These are phyloP conservation scores for Suillus sp. DNA, from an alignment of 768 basidiomycete genomes.

Conservation along the genomic window DNA sequence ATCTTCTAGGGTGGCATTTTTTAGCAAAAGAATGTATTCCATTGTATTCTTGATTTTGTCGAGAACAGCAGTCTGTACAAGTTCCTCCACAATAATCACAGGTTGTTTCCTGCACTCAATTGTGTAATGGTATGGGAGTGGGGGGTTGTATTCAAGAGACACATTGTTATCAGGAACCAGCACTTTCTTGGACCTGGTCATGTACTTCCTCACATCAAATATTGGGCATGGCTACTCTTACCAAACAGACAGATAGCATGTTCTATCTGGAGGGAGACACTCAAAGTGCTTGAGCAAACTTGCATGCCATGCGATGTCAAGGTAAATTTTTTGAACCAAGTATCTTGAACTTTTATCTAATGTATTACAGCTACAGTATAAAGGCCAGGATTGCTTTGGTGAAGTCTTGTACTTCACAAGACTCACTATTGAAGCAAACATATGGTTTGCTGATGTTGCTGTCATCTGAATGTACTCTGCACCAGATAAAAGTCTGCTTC, in stretches of 20 bases:
- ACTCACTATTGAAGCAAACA: slow-evolving; percentile 21
- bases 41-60: not conserved
- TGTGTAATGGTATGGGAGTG: no score
- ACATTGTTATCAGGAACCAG: no score
- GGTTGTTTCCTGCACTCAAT: slow-evolving; percentile 1
- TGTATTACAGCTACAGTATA: no score
- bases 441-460: slow-evolving; percentile 15
- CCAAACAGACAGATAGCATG: slow-evolving; percentile 27
- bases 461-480: slow-evolving; percentile 23
- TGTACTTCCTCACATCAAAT: not conserved
- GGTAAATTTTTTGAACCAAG: not conserved
- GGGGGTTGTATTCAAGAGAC: no score
- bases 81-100: not conserved
- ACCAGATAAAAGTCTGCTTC: slow-evolving; percentile 20
- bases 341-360: no score
- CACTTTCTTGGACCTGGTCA: no score
- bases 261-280: slow-evolving; percentile 8
- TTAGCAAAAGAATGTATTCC: not conserved
- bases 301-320: slow-evolving; percentile 3
- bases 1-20: slow-evolving; percentile 8
- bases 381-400: not conserved
- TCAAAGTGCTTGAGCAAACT: not conserved
- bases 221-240: slow-evolving; percentile 24
- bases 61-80: not conserved
- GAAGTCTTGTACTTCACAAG: slow-evolving; percentile 1